A percentile compares a stretch with the other conserved stretches of the same genome.
phyloP scores from a whole-genome alignment of 495 filamentous ascomycete species.

The Hypoxylon cercidicola region DNA sequence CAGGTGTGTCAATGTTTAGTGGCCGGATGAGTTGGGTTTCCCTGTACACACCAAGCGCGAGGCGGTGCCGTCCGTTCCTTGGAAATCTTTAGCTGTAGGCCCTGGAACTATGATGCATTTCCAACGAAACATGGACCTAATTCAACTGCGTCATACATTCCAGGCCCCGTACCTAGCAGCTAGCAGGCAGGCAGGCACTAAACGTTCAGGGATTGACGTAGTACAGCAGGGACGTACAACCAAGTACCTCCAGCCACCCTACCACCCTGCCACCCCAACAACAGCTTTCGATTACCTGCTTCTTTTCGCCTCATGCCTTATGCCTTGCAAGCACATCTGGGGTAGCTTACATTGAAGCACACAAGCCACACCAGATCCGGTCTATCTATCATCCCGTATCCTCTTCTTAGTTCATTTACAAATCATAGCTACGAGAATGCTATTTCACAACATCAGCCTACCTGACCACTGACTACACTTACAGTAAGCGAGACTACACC shows the following conservation, averaged over 20 bases:
- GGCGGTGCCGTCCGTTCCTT: conserved; percentile 35
- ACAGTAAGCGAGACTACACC: too few species aligned
- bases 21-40: conserved; percentile 11
- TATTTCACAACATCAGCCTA: too few species aligned
- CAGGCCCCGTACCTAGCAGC: neutral
- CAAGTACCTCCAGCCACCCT: neutral
- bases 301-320: neutral
- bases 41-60: conserved; percentile 15
- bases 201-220: too few species aligned
- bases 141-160: conserved; percentile 42
- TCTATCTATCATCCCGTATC: neutral
- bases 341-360: too few species aligned
- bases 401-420: too few species aligned
- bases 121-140: conserved; percentile 41
- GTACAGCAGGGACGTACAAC: neutral
- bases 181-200: neutral
- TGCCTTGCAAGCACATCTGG: too few species aligned
- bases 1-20: neutral
- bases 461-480: too few species aligned
- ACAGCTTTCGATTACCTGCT: neutral
- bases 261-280: too few species aligned
- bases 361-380: conserved; percentile 4
- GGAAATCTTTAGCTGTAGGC: conserved; percentile 28
- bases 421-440: too few species aligned
- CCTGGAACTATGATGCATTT: conserved; percentile 39